Base-by-base conservation (phyloP, 345 rosid species). In the Viola odorata region DNA sequence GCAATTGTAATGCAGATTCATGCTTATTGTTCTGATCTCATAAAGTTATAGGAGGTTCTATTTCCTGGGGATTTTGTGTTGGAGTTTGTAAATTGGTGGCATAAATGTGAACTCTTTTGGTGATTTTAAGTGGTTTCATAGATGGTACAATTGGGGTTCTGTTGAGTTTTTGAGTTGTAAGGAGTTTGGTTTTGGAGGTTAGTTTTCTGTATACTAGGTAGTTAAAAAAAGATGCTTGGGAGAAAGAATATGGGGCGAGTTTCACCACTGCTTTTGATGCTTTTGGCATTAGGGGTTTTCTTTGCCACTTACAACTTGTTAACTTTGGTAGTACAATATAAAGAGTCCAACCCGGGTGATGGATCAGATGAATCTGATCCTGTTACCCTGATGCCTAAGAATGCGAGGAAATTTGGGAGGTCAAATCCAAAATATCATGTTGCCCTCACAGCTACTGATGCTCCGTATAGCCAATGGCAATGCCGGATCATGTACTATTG, bases 401-500 rank as follows among this genome's bases (percentile, higher is more conserved):
- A 63, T n/a, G 61, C 61, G 53, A 74, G 76, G 75, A 80, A 73
- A 56, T 39, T 64, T 40, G 85, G 83, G 67, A 64, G 49, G 12
- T 60, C 73, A 32, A 73, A 70, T 59, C 48, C 65, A 36, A 89
- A 73, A 5, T 90, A 79, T 66, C 99, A 94, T 73, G 81, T 94
- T 41, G 99, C 97, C 49, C 75, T 94, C 54, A 94, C 99, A 8
- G 95, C 99, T 4, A 86, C 97, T 0, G 96, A 85, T 73, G 88
- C 95, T 42, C 74, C 80, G 56, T 94, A 94, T 72, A 90, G 85
- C 66, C 82, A 86, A 71, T 90, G 99, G 99, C 99, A 94, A 73
- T 86, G 96, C 77, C 96, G 96, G 63, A 85, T 94, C 0, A 88
- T 90, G 96, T 86, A 90, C 66, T 94, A 94, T 58, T 94, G 97